Evolutionary conservation across 257 asterid species (phyloP), one percentile per base, ranked within the genome.

Genomic region (Solanum neorickii): DNA sequence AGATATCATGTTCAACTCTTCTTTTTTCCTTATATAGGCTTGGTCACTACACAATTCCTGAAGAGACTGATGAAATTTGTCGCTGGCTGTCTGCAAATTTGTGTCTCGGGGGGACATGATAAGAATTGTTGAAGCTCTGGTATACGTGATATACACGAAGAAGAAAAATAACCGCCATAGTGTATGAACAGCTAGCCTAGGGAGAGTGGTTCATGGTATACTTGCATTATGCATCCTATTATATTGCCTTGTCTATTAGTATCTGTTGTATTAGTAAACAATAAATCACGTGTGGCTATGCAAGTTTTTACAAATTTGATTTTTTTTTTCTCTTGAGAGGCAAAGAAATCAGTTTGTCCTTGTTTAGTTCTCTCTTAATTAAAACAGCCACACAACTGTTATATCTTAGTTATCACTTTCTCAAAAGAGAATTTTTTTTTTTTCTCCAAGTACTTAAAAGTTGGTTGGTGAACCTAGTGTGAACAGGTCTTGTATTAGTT

Each of bases 31-130:
- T 86, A 5, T 77, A 88, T 90, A 95, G 98, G 90, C 95, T 95
- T 42, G 98, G 98, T 37, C 98, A 95, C 86, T 93, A 94, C 92
- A 93, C 96, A 16, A 88, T 91, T 65, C 98, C 98, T 21, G 94
- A 93, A 88, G 98, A 94, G 89, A 91, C 91, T 86, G 92, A 91
- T 76, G 95, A 92, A 84, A 92, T 95, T 83, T 93, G 98, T 82
- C 88, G 49, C 75, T 95, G 96, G 96, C 88, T 95, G 56, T 59
- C 91, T 47, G 91, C 93, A 73, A 89, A 65, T 25, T 86, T 95
- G 93, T 91, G 89, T 85, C 98, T 95, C 44, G 93, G 89, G n/a
- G 96, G 94, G 74, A 86, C 92, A 20, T 89, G 88, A 86, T 23
- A 80, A 9, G 25, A 29, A 49, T 80, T 49, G 10, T 20, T 29